phyloP scores from a whole-genome alignment of 495 filamentous ascomycete genomes.

The Pyronema omphalodes region DNA sequence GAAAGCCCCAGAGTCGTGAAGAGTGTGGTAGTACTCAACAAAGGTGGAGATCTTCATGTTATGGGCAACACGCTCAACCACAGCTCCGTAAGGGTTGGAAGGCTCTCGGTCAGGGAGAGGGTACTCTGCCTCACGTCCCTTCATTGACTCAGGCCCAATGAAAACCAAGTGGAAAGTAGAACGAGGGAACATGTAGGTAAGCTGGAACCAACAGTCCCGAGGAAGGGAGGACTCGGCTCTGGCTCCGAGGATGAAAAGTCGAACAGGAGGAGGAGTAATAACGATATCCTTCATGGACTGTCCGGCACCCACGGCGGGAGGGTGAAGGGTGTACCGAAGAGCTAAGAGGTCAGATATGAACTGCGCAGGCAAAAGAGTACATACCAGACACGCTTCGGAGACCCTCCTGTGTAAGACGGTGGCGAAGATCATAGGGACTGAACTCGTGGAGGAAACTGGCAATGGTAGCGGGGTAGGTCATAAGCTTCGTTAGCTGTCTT shows the following conservation, averaged over 20 bases:
- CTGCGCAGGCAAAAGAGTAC: constrained; percentile 11
- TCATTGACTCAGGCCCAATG: constrained; percentile 90
- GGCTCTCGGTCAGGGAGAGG: constrained; percentile 70
- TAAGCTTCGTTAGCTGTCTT: constrained; percentile 73
- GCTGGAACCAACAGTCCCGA: constrained; percentile 81
- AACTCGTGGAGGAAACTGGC: constrained; percentile 82
- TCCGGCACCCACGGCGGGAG: constrained; percentile 58
- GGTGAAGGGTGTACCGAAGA: constrained; percentile 83
- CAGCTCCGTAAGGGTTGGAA: constrained; percentile 73
- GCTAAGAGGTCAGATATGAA: constrained; percentile 33
- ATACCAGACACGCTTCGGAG: constrained; percentile 81
- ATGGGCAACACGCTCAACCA: constrained; percentile 69
- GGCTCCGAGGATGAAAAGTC: constrained; percentile 85
- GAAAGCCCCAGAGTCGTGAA: constrained; percentile 77
- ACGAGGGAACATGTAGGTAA: constrained; percentile 74
- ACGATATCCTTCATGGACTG: constrained; percentile 58
- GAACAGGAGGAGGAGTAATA: constrained; percentile 64
- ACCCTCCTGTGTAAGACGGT: constrained; percentile 65
- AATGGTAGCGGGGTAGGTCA: constrained; percentile 88
- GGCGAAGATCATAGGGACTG: constrained; percentile 68
- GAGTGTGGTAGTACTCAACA: constrained; percentile 94
- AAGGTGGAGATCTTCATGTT: constrained; percentile 90
- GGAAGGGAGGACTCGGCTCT: constrained; percentile 92
- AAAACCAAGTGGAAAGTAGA: constrained; percentile 70
- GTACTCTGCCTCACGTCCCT: constrained; percentile 72